Evolutionary conservation across 1,284 basidiomycete species (phyloP).

Genomic region (Thelephora terrestris): DNA sequence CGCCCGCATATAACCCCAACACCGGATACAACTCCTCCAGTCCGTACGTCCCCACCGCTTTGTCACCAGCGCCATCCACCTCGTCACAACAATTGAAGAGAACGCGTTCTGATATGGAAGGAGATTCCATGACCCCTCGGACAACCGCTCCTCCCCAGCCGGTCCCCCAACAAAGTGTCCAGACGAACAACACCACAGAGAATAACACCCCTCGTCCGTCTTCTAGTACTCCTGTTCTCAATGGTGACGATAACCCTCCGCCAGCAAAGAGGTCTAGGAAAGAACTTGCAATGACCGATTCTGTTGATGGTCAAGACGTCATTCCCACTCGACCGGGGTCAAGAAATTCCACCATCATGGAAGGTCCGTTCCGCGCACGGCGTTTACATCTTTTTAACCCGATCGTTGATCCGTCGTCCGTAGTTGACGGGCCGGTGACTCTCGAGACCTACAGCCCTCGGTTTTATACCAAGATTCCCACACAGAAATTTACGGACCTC

Average conservation of each 20-base stretch:
- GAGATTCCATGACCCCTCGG: constrained; percentile 15
- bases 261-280: background rate
- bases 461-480: constrained; percentile 58
- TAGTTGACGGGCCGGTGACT: constrained; percentile 7
- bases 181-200: constrained; percentile 2
- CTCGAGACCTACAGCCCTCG: constrained; percentile 34
- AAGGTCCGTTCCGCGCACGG: background rate
- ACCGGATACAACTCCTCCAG: constrained; percentile 35
- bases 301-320: background rate
- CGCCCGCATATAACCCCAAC: constrained; percentile 21
- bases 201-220: constrained; percentile 15
- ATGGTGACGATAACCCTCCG: constrained; percentile 3
- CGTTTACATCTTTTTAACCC: background rate
- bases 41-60: constrained; percentile 15
- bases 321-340: background rate
- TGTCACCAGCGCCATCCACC: constrained; percentile 53
- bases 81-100: constrained; percentile 32
- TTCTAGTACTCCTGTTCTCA: constrained; percentile 4
- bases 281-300: background rate
- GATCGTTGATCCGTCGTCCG: constrained; percentile 1
- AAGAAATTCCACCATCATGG: background rate
- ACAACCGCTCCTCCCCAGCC: constrained; percentile 10
- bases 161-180: constrained; percentile 10
- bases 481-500: constrained; percentile 47
- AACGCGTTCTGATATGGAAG: constrained; percentile 36